These are phyloP conservation scores for Rubia balearica DNA, from an alignment of 305 asterid genomes.

Conservation along the genomic window DNA sequence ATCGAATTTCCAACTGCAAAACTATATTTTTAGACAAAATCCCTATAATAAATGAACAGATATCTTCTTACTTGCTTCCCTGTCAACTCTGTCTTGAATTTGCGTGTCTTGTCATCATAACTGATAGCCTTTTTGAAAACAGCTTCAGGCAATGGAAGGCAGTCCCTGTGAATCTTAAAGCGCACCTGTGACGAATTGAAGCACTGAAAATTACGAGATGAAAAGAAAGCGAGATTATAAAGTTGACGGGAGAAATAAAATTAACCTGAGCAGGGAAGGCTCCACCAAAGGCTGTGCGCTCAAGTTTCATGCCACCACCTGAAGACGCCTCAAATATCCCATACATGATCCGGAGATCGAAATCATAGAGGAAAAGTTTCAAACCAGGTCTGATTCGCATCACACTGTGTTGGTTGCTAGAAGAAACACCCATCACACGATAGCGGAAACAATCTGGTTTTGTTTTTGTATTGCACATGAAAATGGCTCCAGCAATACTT, in stretches of 20 bases:
- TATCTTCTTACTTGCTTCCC: conserved; percentile 50
- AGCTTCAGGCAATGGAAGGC: conserved; percentile 75
- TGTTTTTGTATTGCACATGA: conserved; percentile 83
- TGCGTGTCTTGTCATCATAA: conserved; percentile 57
- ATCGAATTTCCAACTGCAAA: conserved; percentile 3
- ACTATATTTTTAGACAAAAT: neutral
- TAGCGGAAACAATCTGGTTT: conserved; percentile 83
- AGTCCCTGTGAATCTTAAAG: conserved; percentile 51
- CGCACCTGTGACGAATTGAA: conserved; percentile 44
- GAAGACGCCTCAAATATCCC: conserved; percentile 89
- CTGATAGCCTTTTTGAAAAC: conserved; percentile 67
- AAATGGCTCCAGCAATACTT: conserved; percentile 65
- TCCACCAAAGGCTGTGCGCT: conserved; percentile 75
- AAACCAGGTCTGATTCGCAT: conserved; percentile 69
- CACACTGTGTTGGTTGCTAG: conserved; percentile 55
- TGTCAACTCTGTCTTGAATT: conserved; percentile 69
- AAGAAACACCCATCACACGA: conserved; percentile 71
- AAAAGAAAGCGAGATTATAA: neutral
- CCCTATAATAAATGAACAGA: neutral
- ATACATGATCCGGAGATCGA: conserved; percentile 76
- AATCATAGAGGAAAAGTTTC: conserved; percentile 72
- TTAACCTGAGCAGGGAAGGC: conserved; percentile 84
- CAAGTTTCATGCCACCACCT: conserved; percentile 80
- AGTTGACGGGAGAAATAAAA: conserved; percentile 6
- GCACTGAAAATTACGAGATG: conserved; percentile 16